A percentile compares a stretch with the other conserved stretches of the same genome.
These are phyloP conservation scores for Trifolium fragiferum DNA, from an alignment of 306 rosid genomes.

Conservation along the genomic window DNA sequence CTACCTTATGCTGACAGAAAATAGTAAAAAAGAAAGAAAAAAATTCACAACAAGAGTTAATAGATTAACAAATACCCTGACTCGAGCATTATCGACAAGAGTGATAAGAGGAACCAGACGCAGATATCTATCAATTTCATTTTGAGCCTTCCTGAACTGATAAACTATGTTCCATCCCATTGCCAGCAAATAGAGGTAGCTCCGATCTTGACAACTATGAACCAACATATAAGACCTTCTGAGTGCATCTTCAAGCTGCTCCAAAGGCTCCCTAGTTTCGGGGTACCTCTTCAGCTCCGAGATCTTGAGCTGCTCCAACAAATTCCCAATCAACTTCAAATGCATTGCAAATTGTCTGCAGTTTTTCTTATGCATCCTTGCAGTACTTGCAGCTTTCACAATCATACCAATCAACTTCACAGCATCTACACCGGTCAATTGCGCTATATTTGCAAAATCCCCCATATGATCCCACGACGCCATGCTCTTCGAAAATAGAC, in stretches of 20 bases:
- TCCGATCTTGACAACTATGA: constrained; percentile 88
- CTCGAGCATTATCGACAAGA: constrained; percentile 93
- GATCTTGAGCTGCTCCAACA: constrained; percentile 94
- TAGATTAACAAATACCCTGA: constrained; percentile 68
- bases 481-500: constrained; percentile 53
- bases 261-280: constrained; percentile 92
- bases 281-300: constrained; percentile 92
- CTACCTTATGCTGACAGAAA: not conserved
- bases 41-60: constrained; percentile 22
- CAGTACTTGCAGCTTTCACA: constrained; percentile 86
- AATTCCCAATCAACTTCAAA: constrained; percentile 87
- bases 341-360: constrained; percentile 94
- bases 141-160: constrained; percentile 96
- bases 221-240: constrained; percentile 86
- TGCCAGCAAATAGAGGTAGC: constrained; percentile 89
- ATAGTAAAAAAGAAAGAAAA: constrained; percentile 4
- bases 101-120: constrained; percentile 92
- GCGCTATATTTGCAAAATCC: constrained; percentile 84
- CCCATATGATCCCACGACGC: constrained; percentile 86
- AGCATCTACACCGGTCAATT: constrained; percentile 86
- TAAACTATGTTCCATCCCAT: constrained; percentile 99
- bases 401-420: constrained; percentile 81
- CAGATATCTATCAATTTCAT: constrained; percentile 88
- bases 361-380: constrained; percentile 93
- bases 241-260: constrained; percentile 94